Evolutionary conservation across 208 protist genomes (phyloP).

Genomic region (Leishmania braziliensis): DNA sequence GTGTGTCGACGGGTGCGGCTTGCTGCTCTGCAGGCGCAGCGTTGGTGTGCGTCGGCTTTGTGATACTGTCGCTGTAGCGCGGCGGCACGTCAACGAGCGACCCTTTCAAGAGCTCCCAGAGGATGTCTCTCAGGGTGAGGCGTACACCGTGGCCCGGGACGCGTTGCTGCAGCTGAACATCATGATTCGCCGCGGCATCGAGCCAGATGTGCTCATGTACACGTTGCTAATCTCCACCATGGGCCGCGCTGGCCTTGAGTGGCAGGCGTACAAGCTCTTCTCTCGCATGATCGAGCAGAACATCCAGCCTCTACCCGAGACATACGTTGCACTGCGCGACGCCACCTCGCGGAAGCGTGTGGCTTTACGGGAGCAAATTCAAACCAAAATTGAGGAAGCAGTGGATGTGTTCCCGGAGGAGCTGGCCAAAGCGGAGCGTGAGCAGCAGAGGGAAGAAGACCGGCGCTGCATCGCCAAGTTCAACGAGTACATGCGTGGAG

Average conservation of each 20-base stretch:
- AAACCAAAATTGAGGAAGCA: conserved; percentile 83
- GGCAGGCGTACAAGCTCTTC: conserved; percentile 94
- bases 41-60: neutral
- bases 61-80: neutral
- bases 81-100: conserved; percentile 60
- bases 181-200: conserved; percentile 91
- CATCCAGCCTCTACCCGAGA: conserved; percentile 88
- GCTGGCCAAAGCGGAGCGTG: conserved; percentile 66
- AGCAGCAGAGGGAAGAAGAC: conserved; percentile 70
- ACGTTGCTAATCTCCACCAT: conserved; percentile 91
- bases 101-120: conserved; percentile 63
- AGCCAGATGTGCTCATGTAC: conserved; percentile 92
- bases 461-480: conserved; percentile 78
- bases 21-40: conserved; percentile 2
- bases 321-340: conserved; percentile 85
- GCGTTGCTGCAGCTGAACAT: conserved; percentile 92
- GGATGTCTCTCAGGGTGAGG: conserved; percentile 57
- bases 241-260: conserved; percentile 85
- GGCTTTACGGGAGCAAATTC: conserved; percentile 73
- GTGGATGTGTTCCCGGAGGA: conserved; percentile 75
- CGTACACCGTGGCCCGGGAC: conserved; percentile 73
- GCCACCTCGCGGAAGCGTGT: conserved; percentile 67
- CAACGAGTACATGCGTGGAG: conserved; percentile 82
- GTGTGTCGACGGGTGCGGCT: conserved; percentile 1
- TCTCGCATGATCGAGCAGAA: conserved; percentile 90